phyloP scores from a whole-genome alignment of 2,329 filamentous ascomycete species.

The Fusarium floridanum region DNA sequence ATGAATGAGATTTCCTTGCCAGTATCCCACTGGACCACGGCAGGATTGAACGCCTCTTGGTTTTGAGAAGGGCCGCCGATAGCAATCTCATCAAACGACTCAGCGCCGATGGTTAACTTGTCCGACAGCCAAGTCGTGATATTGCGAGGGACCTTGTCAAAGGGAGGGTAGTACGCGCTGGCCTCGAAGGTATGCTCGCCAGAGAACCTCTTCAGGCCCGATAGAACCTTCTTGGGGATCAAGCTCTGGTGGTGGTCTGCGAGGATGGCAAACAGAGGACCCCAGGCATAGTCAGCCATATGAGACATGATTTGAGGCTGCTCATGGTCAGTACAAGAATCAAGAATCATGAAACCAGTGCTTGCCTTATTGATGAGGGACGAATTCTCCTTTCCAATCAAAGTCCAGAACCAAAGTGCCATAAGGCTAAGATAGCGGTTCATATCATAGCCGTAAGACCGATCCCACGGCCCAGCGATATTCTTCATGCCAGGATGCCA shows the following conservation, averaged over 20 bases:
- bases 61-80: conserved; percentile 67
- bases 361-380: conserved; percentile 52
- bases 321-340: background rate
- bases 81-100: conserved; percentile 68
- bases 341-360: background rate
- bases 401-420: conserved; percentile 69
- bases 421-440: conserved; percentile 71
- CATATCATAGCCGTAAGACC: conserved; percentile 74
- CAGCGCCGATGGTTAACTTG: conserved; percentile 70
- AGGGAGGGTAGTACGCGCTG: conserved; percentile 69
- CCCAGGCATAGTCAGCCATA: conserved; percentile 69
- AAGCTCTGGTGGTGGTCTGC: conserved; percentile 62
- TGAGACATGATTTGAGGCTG: conserved; percentile 69
- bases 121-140: conserved; percentile 70
- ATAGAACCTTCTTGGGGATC: conserved; percentile 56
- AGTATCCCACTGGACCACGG: conserved; percentile 70
- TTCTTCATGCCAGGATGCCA: conserved; percentile 72
- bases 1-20: conserved; percentile 51
- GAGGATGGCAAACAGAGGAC: conserved; percentile 68
- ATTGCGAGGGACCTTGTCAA: conserved; percentile 68
- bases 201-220: conserved; percentile 60
- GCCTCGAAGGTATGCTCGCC: conserved; percentile 66
- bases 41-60: conserved; percentile 68
- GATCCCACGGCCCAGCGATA: conserved; percentile 74
- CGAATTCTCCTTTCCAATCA: conserved; percentile 63